A percentile compares a stretch with the other conserved stretches of the same genome.
phyloP scores from a whole-genome alignment of 108 stramenopile species.

The Seminavis robusta region DNA sequence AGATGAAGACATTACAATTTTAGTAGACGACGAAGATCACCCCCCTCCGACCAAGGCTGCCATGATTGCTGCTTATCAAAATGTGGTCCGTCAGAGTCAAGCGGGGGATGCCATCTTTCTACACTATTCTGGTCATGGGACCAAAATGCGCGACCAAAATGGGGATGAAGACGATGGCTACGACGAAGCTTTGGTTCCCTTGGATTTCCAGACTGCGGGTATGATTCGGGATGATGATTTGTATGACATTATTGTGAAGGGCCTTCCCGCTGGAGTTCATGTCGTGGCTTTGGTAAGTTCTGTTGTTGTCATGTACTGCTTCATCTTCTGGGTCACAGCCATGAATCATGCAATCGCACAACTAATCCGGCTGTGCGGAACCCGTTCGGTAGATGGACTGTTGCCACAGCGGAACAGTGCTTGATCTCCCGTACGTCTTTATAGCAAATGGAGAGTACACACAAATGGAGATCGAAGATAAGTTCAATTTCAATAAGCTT shows the following conservation, averaged over 20 bases:
- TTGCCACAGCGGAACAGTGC: constrained; percentile 87
- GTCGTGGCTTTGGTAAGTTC: too few relatives aligned
- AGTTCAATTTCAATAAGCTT: constrained; percentile 32
- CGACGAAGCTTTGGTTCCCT: constrained; percentile 85
- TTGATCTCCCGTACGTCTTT: constrained; percentile 75
- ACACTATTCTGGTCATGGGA: constrained; percentile 71
- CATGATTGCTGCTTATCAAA: constrained; percentile 54
- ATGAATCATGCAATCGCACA: too few relatives aligned
- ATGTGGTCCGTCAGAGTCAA: constrained; percentile 37
- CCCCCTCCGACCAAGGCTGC: constrained; percentile 50
- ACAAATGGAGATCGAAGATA: constrained; percentile 44
- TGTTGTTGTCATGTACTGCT: too few relatives aligned
- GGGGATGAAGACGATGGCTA: constrained; percentile 14
- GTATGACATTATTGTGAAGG: constrained; percentile 58
- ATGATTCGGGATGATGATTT: constrained; percentile 82
- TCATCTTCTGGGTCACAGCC: too few relatives aligned
- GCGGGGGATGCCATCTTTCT: constrained; percentile 60
- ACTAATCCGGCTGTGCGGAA: too few relatives aligned
- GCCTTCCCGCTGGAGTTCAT: constrained; percentile 66
- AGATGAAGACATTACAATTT: constrained; percentile 63
- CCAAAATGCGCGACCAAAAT: too few relatives aligned
- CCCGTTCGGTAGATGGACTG: constrained; percentile 48
- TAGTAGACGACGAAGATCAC: constrained; percentile 72
- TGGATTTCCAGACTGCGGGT: constrained; percentile 68
- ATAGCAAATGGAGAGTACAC: constrained; percentile 47